Evolutionary conservation across 768 basidiomycete species (phyloP), one percentile per base, ranked within the genome.

Genomic region (Serendipita sp.): DNA sequence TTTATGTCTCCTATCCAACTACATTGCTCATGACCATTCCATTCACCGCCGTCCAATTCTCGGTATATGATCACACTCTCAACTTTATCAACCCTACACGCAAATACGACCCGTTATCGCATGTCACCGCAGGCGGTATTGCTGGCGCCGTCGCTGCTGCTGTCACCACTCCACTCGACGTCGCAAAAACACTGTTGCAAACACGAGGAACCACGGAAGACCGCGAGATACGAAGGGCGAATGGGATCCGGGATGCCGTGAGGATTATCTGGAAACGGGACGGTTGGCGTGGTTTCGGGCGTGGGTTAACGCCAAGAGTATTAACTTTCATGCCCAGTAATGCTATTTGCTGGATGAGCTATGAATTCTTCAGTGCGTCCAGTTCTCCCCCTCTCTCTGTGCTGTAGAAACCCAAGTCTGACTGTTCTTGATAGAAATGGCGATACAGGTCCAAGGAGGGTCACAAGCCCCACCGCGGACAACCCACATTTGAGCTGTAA

Each of bases 1-100:
- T 99, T 79, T 99, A 97, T 75, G 85, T 99, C 66, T 99, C 96
- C 3, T 99, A 99, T 75, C 96, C 96, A 23, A 99, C 96, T 15
- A 99, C 96, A 3, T 79, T 99, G 70, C 90, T 84, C 68, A 98
- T 99, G 80, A 86, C 91, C 51, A 89, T 99, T 66, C 96, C 96
- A 2, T 97, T 97, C 79, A 97, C 94, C 69, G 96, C 96, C 64
- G 94, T 93, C 56, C 96, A 99, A 74, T 97, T 91, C 76, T 90
- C 91, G 5, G 89, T 91, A 5, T 99, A 99, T 76, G 96, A 98
- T 74, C 88, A 89, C 72, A 73, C 94, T 67, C 98, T 98, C 77
- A 79, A 78, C 65, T 73, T 89, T 64, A 76, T 95, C 73, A 99
- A 98, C 74, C 91, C 96, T 4, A 75, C 79, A 44, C 85, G 86